Conservation (phyloP, 352 stramenopile species). For the Globisporangium camurandrum region DNA sequence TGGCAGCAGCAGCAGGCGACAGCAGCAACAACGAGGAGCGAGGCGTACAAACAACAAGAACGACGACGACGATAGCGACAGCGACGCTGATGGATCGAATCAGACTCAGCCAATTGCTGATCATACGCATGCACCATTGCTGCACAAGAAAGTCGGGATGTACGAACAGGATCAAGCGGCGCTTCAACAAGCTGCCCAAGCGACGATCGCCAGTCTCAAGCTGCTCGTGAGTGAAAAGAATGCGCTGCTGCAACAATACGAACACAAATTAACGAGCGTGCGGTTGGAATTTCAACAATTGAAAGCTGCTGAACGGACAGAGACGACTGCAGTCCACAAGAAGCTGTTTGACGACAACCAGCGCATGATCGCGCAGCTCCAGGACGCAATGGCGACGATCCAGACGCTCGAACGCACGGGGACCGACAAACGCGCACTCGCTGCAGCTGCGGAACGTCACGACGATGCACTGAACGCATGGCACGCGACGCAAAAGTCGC, state of each 20-base stretch:
- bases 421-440: slow-evolving; percentile 45
- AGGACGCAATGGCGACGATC: slow-evolving; percentile 66
- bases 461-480: slow-evolving; percentile 65
- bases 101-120: too few relatives aligned
- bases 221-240: slow-evolving; percentile 77
- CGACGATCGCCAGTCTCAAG: slow-evolving; percentile 77
- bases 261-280: slow-evolving; percentile 40
- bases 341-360: slow-evolving; percentile 79
- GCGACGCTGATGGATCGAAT: too few relatives aligned
- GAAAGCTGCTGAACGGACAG: slow-evolving; percentile 45
- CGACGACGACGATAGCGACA: too few relatives aligned
- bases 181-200: slow-evolving; percentile 67
- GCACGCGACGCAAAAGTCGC: slow-evolving; percentile 56
- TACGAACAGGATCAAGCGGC: slow-evolving; percentile 74
- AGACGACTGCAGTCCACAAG: slow-evolving; percentile 49
- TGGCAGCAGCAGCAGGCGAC: slow-evolving; percentile 17
- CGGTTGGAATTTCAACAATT: slow-evolving; percentile 37
- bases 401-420: slow-evolving; percentile 48
- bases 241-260: slow-evolving; percentile 44
- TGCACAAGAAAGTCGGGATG: slow-evolving; percentile 56
- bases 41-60: too few relatives aligned
- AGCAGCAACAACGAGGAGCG: slow-evolving; percentile 6
- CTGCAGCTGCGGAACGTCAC: slow-evolving; percentile 54
- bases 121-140: slow-evolving; percentile 25
- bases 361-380: slow-evolving; percentile 57